Conservation (phyloP, 306 rosid species). For the Echinosophora koreensis region DNA sequence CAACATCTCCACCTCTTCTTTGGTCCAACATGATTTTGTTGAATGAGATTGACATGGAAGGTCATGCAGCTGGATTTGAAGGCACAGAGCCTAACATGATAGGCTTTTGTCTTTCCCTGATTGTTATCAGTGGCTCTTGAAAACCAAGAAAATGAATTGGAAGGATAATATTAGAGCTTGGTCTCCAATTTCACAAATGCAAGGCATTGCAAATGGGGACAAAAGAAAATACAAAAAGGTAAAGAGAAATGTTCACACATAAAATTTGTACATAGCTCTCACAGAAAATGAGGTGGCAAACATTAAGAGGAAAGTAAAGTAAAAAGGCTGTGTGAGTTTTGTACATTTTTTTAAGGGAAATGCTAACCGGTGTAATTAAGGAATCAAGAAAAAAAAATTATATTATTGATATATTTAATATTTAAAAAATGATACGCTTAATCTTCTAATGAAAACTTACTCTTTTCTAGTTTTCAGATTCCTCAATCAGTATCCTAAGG, state of each 20-base stretch:
- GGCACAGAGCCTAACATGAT: conserved; percentile 43
- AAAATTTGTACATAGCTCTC: not conserved
- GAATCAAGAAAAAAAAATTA: too few species aligned
- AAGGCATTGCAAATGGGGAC: conserved; percentile 30
- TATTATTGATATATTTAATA: too few species aligned
- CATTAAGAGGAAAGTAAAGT: not conserved
- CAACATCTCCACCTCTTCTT: conserved; percentile 33
- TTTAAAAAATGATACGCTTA: too few species aligned
- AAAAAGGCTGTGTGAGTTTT: too few species aligned
- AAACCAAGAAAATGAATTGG: conserved; percentile 25
- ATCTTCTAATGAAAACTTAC: too few species aligned
- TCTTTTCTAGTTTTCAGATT: too few species aligned
- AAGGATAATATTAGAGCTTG: conserved; percentile 37
- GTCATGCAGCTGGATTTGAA: conserved; percentile 54
- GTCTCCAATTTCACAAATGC: conserved; percentile 23
- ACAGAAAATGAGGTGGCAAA: not conserved
- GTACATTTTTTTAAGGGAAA: too few species aligned
- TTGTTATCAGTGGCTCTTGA: conserved; percentile 66
- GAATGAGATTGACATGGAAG: conserved; percentile 39
- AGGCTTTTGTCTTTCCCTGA: conserved; percentile 57
- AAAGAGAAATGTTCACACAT: not conserved
- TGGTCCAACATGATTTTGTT: conserved; percentile 16
- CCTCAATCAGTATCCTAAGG: too few species aligned
- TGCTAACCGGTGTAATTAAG: too few species aligned
- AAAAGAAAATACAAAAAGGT: not conserved